Percentiles rank a stretch among this genome's conserved stretches.
Evolutionary conservation across 805 yeast genomes (phyloP).

Genomic region (Metschnikowia orientalis): DNA sequence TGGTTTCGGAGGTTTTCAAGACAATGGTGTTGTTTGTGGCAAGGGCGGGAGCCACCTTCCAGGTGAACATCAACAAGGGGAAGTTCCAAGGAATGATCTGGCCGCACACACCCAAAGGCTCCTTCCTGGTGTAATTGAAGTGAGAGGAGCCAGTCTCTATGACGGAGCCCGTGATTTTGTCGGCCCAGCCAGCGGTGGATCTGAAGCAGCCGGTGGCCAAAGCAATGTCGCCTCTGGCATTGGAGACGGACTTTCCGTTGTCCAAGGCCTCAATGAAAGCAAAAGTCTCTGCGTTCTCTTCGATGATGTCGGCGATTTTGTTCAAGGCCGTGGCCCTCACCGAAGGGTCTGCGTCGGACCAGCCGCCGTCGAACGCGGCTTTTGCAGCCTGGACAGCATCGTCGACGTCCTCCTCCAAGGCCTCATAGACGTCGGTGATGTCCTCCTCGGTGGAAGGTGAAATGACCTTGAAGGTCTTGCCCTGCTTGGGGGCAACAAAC

Average conservation of each 20-base stretch:
- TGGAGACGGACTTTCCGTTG: constrained; percentile 77
- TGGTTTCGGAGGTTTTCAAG: constrained; percentile 86
- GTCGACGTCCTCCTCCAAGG: constrained; percentile 74
- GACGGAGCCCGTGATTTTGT: constrained; percentile 72
- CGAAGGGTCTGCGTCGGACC: constrained; percentile 70
- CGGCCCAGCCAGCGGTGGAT: constrained; percentile 90
- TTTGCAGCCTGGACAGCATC: constrained; percentile 82
- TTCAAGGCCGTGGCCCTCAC: constrained; percentile 58
- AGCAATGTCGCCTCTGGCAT: constrained; percentile 72
- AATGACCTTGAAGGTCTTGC: constrained; percentile 56
- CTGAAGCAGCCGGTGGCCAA: constrained; percentile 66
- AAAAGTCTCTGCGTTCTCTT: constrained; percentile 62
- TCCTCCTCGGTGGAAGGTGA: constrained; percentile 71
- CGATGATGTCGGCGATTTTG: constrained; percentile 76
- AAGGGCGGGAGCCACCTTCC: constrained; percentile 92
- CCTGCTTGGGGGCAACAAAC: constrained; percentile 56
- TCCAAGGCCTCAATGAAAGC: constrained; percentile 83
- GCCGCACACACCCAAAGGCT: constrained; percentile 93
- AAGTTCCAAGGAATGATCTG: constrained; percentile 97
- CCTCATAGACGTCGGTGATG: constrained; percentile 67
- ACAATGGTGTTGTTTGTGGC: constrained; percentile 89
- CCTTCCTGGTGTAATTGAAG: constrained; percentile 76
- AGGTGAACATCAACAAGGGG: constrained; percentile 88
- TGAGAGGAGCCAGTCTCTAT: constrained; percentile 72
- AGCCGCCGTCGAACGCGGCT: constrained; percentile 62